Base-by-base conservation (phyloP, 495 filamentous ascomycete species). In the Aspergillus wentii region DNA sequence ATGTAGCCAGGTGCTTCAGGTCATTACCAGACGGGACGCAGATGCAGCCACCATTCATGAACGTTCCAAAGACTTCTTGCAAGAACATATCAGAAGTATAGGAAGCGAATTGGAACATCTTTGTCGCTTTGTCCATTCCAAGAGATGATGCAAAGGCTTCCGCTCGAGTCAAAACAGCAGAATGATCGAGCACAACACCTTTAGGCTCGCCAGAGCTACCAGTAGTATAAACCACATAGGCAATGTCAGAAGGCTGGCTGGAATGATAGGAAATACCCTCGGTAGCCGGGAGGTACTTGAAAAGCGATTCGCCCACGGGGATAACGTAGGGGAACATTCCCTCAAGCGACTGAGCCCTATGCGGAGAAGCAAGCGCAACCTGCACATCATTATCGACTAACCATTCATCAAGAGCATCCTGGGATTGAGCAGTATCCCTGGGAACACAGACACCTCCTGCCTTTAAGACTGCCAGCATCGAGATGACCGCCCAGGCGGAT, bases 211-310 rank as follows among this genome's bases (percentile, higher is more conserved):
- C 51, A 18, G 57, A 64, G 11, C 46, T 55, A 1, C 61, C 62
- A 23, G 72, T 70, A 1, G 79, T 81, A 44, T 73, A 82, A 10
- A 78, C 63, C n/a, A 80, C 54, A 45, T 75, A 85, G 11, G 44
- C 48, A 35, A 63, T 41, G 36, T 67, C 50, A 1, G 43, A 56
- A 9, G 51, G 35, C 43, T 17, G 57, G 52, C 4, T 41, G 33
- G 1, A 49, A 29, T 6, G 41, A 16, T 2, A 50, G 17, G 5
- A 38, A 21, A 28, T 39, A 1, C 3, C 4, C 16, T 44, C 29
- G 9, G 34, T 43, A 16, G 56, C 35, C 8, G 54, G 46, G 6
- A 72, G 54, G 18, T 58, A 58, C 17, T 67, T 52, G 3, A 73
- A 62, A 1, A 69, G 55, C 19, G 57, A 51, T 29, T 52, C 51